A percentile compares a stretch with the other conserved stretches of the same genome.
Evolutionary conservation across 352 stramenopile species (phyloP).

Genomic region (Pythium pectinolyticum): DNA sequence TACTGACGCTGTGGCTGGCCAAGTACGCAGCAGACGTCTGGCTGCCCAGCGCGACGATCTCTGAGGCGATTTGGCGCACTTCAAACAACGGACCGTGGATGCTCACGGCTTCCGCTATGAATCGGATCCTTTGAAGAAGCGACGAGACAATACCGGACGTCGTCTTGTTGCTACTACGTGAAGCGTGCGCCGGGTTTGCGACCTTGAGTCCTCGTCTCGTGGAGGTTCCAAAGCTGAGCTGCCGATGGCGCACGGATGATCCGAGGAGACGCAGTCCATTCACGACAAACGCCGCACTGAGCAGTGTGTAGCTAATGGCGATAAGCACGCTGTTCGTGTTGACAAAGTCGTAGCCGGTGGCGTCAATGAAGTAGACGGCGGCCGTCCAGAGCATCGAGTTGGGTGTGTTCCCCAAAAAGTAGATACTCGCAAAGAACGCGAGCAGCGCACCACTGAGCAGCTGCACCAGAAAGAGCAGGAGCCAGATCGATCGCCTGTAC

Average conservation of each 20-base stretch:
- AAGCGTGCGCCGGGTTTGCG: too few relatives aligned
- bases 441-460: slow-evolving; percentile 5
- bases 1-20: slow-evolving; percentile 8
- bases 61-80: neutral
- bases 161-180: too few relatives aligned
- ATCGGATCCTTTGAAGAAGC: too few relatives aligned
- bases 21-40: neutral
- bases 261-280: slow-evolving; percentile 10
- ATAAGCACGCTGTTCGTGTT: neutral
- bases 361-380: slow-evolving; percentile 26
- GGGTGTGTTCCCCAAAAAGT: neutral
- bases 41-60: neutral
- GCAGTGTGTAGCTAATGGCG: slow-evolving; percentile 4
- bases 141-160: too few relatives aligned
- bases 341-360: slow-evolving; percentile 8
- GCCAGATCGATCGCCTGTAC: neutral
- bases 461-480: slow-evolving; percentile 8
- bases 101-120: too few relatives aligned
- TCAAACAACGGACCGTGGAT: slow-evolving; percentile 15
- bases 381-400: slow-evolving; percentile 24
- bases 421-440: neutral
- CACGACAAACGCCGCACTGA: slow-evolving; percentile 7
- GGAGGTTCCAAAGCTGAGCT: slow-evolving; percentile 4
- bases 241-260: slow-evolving; percentile 1
- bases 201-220: too few relatives aligned